Base-by-base conservation (phyloP, 306 rosid genomes). In the Hippophae tibetana region DNA sequence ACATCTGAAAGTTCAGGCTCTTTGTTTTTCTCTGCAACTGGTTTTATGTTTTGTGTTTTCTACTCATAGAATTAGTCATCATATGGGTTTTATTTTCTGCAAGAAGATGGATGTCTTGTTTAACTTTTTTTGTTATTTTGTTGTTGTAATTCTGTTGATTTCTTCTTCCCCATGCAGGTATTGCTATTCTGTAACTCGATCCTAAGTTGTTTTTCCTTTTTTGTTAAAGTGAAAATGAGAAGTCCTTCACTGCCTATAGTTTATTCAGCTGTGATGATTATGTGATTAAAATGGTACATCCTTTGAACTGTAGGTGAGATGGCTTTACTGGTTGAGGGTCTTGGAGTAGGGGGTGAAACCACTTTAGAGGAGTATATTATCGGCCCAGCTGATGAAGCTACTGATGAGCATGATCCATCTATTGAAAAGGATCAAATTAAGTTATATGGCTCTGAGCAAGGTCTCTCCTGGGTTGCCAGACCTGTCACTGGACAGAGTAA, bases 251-350 rank as follows among this genome's bases (percentile, higher is more conserved):
- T 31, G 38, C 38, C 38, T 2, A 31, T 31, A 13, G 7, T 47
- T 48, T 62, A 46, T 1, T 7, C 3, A 31, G 38, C 3, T 42
- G 42, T 38, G 3, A 14, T 26, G 25, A 56, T 23, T n/a, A 26
- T 67, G 38, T 31, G 18, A 40, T 41, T 25, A 13, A 5, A 52
- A 44, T 38, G 25, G 38, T 40, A 60, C 58, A 14, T 62, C 46
- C 43, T 54, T 46, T 42, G 55, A 73, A 76, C 68, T 62, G 59
- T 79, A 90, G 96, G 90, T 74, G 97, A 90, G 82, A 73, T 90
- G 94, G 97, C 97, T 81, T 79, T 90, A 59, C 74, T 90, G 74
- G 96, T 87, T 42, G 97, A 90, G 92, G 97, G 97, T 72, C 96
- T 90, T 68, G 89, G 84, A 62, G 87, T 78, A 51, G 96, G 92